phyloP scores from a whole-genome alignment of 176 grass and related monocot species.

The Eremochloa ophiuroides region DNA sequence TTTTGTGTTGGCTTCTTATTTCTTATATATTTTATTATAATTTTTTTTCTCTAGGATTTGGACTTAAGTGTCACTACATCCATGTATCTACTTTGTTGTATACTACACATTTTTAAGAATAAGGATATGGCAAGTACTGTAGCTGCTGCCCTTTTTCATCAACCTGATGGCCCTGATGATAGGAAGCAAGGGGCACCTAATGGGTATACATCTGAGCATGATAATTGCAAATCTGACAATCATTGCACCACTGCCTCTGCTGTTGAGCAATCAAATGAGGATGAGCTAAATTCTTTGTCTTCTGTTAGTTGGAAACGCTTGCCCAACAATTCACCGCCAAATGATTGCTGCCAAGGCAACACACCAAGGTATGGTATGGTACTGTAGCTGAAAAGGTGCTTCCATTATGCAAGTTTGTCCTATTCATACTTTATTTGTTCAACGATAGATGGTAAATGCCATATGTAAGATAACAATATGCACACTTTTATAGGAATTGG shows the following conservation, averaged over 20 bases:
- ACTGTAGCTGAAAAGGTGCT: constrained; percentile 13
- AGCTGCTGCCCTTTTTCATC: constrained; percentile 84
- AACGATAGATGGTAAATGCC: not conserved
- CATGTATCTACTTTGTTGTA: constrained; percentile 88
- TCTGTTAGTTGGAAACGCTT: constrained; percentile 26
- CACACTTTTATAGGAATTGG: not conserved
- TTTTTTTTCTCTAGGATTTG: constrained; percentile 60
- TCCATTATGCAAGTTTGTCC: not conserved
- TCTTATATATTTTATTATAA: constrained; percentile 27
- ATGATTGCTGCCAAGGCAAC: constrained; percentile 47
- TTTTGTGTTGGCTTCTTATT: constrained; percentile 2
- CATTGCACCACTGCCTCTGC: constrained; percentile 5
- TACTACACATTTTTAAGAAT: constrained; percentile 96
- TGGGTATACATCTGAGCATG: constrained; percentile 42
- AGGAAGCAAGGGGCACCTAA: constrained; percentile 44
- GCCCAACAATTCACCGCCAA: constrained; percentile 24
- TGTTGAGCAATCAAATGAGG: constrained; percentile 29
- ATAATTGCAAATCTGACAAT: constrained; percentile 30
- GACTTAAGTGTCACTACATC: constrained; percentile 74
- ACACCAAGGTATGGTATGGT: constrained; percentile 89
- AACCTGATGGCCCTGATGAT: constrained; percentile 39
- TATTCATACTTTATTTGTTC: not conserved
- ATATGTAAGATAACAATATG: not conserved
- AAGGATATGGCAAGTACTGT: constrained; percentile 88
- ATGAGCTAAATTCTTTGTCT: constrained; percentile 21